Conservation (phyloP, 176 grass and related monocot genomes). For the Melocanna baccifera region DNA sequence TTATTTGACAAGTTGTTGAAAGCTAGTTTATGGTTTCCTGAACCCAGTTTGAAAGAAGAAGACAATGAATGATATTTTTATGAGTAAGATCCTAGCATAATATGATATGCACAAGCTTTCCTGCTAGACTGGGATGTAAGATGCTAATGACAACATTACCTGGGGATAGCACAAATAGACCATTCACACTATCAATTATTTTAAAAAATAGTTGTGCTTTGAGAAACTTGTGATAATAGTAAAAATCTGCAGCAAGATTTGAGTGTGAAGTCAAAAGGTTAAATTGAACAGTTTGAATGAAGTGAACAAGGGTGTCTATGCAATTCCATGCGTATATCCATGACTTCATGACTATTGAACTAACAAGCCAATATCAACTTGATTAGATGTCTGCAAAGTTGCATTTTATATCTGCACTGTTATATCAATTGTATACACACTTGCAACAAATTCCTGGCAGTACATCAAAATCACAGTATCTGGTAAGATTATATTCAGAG, state of each 20-base stretch:
- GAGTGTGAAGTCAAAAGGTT: background rate
- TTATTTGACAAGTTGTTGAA: constrained; percentile 10
- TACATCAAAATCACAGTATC: background rate
- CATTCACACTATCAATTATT: background rate
- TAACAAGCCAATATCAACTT: background rate
- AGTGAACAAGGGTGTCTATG: background rate
- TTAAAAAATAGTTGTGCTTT: background rate
- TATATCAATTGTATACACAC: background rate
- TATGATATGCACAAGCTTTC: background rate
- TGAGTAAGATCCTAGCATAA: background rate
- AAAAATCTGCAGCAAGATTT: background rate
- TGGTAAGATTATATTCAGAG: background rate
- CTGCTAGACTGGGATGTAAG: background rate
- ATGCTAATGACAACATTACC: background rate
- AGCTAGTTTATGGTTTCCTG: background rate
- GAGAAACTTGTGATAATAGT: background rate
- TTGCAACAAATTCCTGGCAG: constrained; percentile 23
- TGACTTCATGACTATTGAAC: constrained; percentile 10
- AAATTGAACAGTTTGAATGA: constrained; percentile 4
- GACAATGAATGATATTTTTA: background rate
- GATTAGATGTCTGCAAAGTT: background rate
- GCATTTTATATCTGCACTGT: constrained; percentile 2
- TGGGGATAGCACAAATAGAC: background rate
- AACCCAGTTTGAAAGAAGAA: background rate
- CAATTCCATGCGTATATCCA: background rate